Conservation (phyloP, 78 protist genomes). For the Dictyostelium brefeldianum region DNA sequence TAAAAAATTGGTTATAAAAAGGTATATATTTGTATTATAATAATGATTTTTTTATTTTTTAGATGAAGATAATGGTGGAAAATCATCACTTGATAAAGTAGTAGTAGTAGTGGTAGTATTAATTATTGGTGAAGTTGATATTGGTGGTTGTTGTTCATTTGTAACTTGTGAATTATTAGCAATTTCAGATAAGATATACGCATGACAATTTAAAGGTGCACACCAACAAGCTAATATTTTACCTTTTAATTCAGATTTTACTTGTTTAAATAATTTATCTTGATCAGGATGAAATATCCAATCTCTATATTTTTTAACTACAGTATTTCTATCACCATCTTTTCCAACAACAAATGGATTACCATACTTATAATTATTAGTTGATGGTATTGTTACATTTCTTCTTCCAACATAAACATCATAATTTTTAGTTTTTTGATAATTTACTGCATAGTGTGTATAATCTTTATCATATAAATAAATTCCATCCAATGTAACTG, state of each 20-base stretch:
- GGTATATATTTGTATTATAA: too few relatives aligned
- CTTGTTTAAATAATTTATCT: constrained; percentile 32
- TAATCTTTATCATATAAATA: constrained; percentile 57
- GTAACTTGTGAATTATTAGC: constrained; percentile 46
- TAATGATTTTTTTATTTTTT: too few relatives aligned
- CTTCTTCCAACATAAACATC: constrained; percentile 67
- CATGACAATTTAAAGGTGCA: constrained; percentile 66
- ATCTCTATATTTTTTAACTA: constrained; percentile 49
- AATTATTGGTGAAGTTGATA: not conserved
- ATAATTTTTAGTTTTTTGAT: constrained; percentile 4
- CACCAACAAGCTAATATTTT: constrained; percentile 80
- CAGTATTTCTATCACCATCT: constrained; percentile 57
- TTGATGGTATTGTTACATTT: constrained; percentile 8
- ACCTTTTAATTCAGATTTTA: constrained; percentile 59
- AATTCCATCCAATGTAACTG: constrained; percentile 26
- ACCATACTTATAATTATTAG: constrained; percentile 44
- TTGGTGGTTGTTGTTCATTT: constrained; percentile 4
- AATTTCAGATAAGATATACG: constrained; percentile 38
- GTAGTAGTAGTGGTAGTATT: not conserved
- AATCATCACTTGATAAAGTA: not conserved
- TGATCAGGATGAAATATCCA: constrained; percentile 71
- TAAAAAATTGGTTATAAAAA: too few relatives aligned
- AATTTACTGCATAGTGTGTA: constrained; percentile 50
- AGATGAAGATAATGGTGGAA: not conserved
- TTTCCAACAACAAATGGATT: constrained; percentile 60